Evolutionary conservation across 2,329 filamentous ascomycete species (phyloP).

Genomic region (Phaeosphaeria sp.): DNA sequence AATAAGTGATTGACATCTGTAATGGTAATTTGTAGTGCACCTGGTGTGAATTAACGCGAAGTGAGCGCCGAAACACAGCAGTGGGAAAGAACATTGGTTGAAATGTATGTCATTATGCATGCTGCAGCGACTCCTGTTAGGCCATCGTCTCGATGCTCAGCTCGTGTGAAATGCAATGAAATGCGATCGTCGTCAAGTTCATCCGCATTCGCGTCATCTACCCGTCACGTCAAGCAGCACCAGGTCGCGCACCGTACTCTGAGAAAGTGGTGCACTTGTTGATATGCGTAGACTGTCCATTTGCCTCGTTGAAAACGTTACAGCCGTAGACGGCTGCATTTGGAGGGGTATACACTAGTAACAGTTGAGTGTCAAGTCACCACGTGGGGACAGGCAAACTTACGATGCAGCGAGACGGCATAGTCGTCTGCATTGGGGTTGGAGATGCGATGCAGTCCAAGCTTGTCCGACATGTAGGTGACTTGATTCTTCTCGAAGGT

Average conservation of each 20-base stretch:
- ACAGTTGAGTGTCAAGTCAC: slow-evolving; percentile 4
- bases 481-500: slow-evolving; percentile 75
- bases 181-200: too few species aligned
- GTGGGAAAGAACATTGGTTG: too few species aligned
- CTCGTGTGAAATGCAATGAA: too few species aligned
- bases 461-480: slow-evolving; percentile 88
- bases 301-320: slow-evolving; percentile 78
- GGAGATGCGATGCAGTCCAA: slow-evolving; percentile 82
- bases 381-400: too few species aligned
- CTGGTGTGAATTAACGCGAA: too few species aligned
- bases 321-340: slow-evolving; percentile 86
- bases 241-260: slow-evolving; percentile 34
- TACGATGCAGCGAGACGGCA: slow-evolving; percentile 82
- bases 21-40: too few species aligned
- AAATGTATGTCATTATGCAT: too few species aligned
- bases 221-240: not conserved
- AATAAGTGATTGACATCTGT: too few species aligned
- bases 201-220: not conserved
- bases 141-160: too few species aligned
- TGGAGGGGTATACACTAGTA: slow-evolving; percentile 78
- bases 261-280: slow-evolving; percentile 41
- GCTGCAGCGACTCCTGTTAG: too few species aligned
- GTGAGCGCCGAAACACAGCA: too few species aligned
- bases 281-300: slow-evolving; percentile 57
- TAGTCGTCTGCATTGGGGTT: slow-evolving; percentile 75